Evolutionary conservation across 441 rosid species (phyloP), one percentile per base, ranked within the genome.

Genomic region (Erodium chrysanthum): DNA sequence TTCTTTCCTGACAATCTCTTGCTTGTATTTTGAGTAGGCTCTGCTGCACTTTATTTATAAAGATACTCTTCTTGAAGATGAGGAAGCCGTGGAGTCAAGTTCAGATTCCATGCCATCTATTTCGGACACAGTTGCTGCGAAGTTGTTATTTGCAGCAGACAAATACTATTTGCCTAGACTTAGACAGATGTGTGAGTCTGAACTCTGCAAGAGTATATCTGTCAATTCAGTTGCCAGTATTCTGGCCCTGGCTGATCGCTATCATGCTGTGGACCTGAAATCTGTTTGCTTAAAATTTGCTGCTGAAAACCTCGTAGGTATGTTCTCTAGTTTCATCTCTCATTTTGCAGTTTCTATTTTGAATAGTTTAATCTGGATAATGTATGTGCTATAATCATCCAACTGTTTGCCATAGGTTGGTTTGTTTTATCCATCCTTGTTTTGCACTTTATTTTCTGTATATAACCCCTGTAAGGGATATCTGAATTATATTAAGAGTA

Each of bases 121-220:
- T 60, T 75, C 81, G 14, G 86, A 82, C 46, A 88, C 91, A 40
- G 70, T 86, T 76, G 84, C 81, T 70, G 71, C 91, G 37, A 90
- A 86, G 71, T 84, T 92, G 68, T 96, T 92, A 62, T 94, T 88
- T 18, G 97, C 96, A 64, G 97, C 96, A 44, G 98, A 92, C 73
- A 84, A 96, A 70, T 90, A 88, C 81, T 94, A 82, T 63, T 78
- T 90, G 40, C 94, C 89, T 59, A 82, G 96, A 83, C 94, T 90
- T 50, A 81, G 82, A 74, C 62, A 87, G 71, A 78, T 88, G 1
- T 88, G 94, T 59, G 94, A 90, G 72, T 78, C 85, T 70, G 81
- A 83, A 64, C 89, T 92, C n/a, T 88, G 97, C 65, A 88, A 84
- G 80, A 87, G 83, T 73, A 84, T 90, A 67, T 83, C 91, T 69